Percentiles rank a stretch among this genome's conserved stretches.
phyloP scores from a whole-genome alignment of 1,284 basidiomycete species.

The Coniferiporia weirii region DNA sequence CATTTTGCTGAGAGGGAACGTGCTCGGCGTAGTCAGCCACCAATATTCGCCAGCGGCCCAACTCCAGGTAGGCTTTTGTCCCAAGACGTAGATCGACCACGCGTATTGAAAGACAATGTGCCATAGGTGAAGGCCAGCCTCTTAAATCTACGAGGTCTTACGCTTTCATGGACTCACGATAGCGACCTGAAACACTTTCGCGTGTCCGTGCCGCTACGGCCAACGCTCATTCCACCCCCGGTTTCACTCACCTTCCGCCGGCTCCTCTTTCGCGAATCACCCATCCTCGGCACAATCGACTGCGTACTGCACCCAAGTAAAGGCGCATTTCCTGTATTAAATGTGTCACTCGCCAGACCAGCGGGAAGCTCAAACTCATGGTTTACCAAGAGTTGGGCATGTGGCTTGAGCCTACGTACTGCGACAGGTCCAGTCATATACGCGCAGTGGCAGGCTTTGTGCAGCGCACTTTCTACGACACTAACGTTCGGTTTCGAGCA shows the following conservation, averaged over 20 bases:
- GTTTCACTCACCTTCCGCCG: constrained; percentile 10
- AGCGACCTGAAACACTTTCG: constrained; percentile 7
- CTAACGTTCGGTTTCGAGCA: constrained; percentile 7
- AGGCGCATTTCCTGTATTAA: not conserved
- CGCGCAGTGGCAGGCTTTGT: constrained; percentile 1
- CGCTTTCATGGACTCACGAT: constrained; percentile 5
- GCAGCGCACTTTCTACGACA: not conserved
- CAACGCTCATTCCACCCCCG: constrained; percentile 4
- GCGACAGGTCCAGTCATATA: not conserved
- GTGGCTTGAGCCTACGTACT: not conserved
- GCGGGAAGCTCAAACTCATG: not conserved
- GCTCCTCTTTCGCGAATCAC: constrained; percentile 8
- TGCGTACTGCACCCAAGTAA: not conserved
- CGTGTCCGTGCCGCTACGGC: constrained; percentile 7
- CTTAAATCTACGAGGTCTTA: not conserved
- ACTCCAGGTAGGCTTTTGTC: constrained; percentile 27
- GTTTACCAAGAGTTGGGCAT: not conserved
- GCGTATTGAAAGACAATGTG: constrained; percentile 25
- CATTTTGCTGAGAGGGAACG: constrained; percentile 27
- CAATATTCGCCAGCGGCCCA: constrained; percentile 39
- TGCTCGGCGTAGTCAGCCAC: constrained; percentile 46
- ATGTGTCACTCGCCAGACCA: constrained; percentile 3
- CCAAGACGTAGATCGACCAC: constrained; percentile 27
- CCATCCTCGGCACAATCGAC: constrained; percentile 8
- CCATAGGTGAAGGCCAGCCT: constrained; percentile 24